Conservation (phyloP, 108 stramenopile genomes). For the Pseudonitzschia multiseries region DNA sequence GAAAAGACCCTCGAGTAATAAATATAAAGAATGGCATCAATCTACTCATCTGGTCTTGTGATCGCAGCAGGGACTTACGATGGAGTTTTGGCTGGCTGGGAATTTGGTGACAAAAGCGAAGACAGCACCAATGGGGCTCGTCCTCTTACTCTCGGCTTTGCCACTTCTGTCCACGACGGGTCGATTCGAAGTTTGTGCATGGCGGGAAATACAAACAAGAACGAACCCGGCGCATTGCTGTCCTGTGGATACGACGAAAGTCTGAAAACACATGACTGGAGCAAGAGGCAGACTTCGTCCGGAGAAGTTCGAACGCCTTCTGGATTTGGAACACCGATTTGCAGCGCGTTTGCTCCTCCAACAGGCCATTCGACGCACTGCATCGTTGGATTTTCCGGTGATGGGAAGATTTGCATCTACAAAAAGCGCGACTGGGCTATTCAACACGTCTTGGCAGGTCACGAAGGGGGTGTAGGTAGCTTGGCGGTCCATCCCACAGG, state of each 20-base stretch:
- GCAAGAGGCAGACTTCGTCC: constrained; percentile 44
- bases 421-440: constrained; percentile 84
- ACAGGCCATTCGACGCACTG: constrained; percentile 62
- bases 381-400: constrained; percentile 63
- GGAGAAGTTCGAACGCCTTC: constrained; percentile 79
- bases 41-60: constrained; percentile 26
- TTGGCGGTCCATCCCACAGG: constrained; percentile 85
- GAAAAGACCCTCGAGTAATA: neutral
- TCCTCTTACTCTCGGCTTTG: constrained; percentile 64
- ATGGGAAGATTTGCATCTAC: constrained; percentile 82
- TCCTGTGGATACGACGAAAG: constrained; percentile 86
- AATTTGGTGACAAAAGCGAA: constrained; percentile 37
- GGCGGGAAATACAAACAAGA: constrained; percentile 29
- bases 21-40: constrained; percentile 19
- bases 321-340: constrained; percentile 77
- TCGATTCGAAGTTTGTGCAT: constrained; percentile 69
- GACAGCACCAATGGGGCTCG: constrained; percentile 7
- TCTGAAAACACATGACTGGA: constrained; percentile 64
- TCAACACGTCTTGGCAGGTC: constrained; percentile 81
- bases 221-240: constrained; percentile 62
- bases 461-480: constrained; percentile 70
- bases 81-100: constrained; percentile 90
- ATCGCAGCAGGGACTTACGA: constrained; percentile 84
- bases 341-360: constrained; percentile 81
- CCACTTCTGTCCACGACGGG: constrained; percentile 78